Percentiles rank a stretch among this genome's conserved stretches.
These are phyloP conservation scores for Torrubiella hemipterigena DNA, from an alignment of 2,329 filamentous ascomycete species.

Conservation along the genomic window DNA sequence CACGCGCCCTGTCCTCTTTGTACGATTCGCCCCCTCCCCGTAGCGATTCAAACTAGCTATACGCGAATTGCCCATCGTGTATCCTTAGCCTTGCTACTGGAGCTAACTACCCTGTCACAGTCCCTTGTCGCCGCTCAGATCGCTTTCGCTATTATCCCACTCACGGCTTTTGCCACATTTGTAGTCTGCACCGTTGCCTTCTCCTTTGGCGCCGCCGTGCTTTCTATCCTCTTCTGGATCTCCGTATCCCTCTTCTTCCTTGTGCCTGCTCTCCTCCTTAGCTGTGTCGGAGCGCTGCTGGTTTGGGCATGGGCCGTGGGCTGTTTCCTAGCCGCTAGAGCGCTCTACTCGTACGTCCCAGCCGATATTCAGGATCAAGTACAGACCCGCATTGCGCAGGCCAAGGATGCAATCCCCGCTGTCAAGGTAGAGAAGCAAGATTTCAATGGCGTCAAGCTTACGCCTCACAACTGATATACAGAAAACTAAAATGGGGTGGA, in stretches of 20 bases:
- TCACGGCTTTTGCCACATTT: conserved; percentile 59
- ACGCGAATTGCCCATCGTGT: not conserved
- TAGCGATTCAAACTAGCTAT: not conserved
- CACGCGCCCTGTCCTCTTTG: conserved; percentile 57
- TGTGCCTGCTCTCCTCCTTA: conserved; percentile 55
- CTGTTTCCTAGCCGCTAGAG: conserved; percentile 39
- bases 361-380: conserved; percentile 10
- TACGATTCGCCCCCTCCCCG: conserved; percentile 30
- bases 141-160: conserved; percentile 51
- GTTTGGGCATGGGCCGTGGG: conserved; percentile 57
- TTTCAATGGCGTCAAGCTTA: too few relatives aligned
- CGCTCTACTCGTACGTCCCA: conserved; percentile 28
- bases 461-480: too few relatives aligned
- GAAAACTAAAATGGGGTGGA: too few relatives aligned
- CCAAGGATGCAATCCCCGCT: too few relatives aligned
- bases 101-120: conserved; percentile 23
- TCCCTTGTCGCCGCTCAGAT: conserved; percentile 57
- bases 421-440: too few relatives aligned
- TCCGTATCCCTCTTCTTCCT: conserved; percentile 56
- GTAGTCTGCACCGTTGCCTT: conserved; percentile 49
- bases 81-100: not conserved
- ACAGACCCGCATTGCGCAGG: too few relatives aligned
- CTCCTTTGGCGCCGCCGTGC: conserved; percentile 46
- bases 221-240: conserved; percentile 57
- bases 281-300: conserved; percentile 47